Percentiles rank a stretch among this genome's conserved stretches.
These are phyloP conservation scores for Acanthamoeba healyi DNA, from an alignment of 208 protist species.

Conservation along the genomic window DNA sequence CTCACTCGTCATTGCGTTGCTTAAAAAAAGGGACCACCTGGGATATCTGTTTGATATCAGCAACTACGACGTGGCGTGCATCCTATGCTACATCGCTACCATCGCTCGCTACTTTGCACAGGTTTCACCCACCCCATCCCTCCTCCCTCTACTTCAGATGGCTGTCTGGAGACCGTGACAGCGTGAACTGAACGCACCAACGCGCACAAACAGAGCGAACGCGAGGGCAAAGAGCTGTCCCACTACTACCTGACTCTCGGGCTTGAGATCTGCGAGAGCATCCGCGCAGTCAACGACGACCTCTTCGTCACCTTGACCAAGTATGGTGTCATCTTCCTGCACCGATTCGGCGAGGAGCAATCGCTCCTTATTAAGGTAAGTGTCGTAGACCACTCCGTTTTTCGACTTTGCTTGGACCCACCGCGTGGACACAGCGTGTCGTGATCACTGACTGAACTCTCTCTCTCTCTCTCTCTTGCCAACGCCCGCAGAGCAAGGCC, in stretches of 20 bases:
- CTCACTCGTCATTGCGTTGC: too few species aligned
- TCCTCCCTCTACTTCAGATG: too few species aligned
- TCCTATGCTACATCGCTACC: conserved; percentile 12
- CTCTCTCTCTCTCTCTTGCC: too few species aligned
- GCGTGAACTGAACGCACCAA: not conserved
- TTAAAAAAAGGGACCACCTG: conserved; percentile 58
- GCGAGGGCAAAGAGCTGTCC: not conserved
- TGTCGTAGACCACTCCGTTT: too few species aligned
- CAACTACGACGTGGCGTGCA: conserved; percentile 42
- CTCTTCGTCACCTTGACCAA: not conserved
- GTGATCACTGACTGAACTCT: not conserved
- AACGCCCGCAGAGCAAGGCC: not conserved
- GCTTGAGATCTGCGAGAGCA: not conserved
- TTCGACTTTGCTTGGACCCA: too few species aligned
- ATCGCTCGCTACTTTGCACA: not conserved
- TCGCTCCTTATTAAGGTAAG: not conserved
- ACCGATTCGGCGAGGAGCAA: not conserved
- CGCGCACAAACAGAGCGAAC: not conserved
- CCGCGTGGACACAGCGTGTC: not conserved
- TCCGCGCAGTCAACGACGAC: conserved; percentile 1
- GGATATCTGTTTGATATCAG: conserved; percentile 31
- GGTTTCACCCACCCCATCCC: not conserved
- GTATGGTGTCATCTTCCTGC: not conserved
- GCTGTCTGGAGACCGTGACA: not conserved
- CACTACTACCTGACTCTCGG: conserved; percentile 43